Conservation (phyloP, 2,329 filamentous ascomycete genomes). For the Elsinoe arachidis region DNA sequence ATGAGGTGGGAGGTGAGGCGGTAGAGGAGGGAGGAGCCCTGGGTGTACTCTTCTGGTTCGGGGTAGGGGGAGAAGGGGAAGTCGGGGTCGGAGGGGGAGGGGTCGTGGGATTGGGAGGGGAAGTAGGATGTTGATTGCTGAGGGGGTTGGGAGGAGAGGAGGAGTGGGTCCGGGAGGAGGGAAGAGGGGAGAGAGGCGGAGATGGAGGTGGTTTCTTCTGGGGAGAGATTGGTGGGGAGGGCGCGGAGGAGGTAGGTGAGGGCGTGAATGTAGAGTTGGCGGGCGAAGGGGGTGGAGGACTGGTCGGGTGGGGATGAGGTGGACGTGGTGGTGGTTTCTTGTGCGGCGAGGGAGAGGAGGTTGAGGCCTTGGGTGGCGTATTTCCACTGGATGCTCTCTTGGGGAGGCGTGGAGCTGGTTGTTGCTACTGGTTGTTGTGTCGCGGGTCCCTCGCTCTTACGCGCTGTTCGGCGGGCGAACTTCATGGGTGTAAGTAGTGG, state of each 20-base stretch:
- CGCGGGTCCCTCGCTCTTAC: not conserved
- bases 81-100: slow-evolving; percentile 18
- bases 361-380: slow-evolving; percentile 45
- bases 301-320: slow-evolving; percentile 24
- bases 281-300: slow-evolving; percentile 37
- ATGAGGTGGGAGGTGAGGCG: slow-evolving; percentile 49
- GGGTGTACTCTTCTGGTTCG: no score
- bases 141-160: not conserved
- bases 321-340: slow-evolving; percentile 34
- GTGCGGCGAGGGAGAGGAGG: slow-evolving; percentile 38
- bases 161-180: slow-evolving; percentile 21
- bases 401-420: slow-evolving; percentile 12
- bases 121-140: slow-evolving; percentile 15
- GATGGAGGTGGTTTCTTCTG: slow-evolving; percentile 46
- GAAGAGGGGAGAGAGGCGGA: slow-evolving; percentile 42
- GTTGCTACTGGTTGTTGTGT: not conserved
- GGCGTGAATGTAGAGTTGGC: slow-evolving; percentile 56
- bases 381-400: slow-evolving; percentile 41
- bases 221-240: slow-evolving; percentile 49
- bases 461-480: slow-evolving; percentile 3
- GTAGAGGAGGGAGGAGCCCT: slow-evolving; percentile 46
- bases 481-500: slow-evolving; percentile 14
- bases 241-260: slow-evolving; percentile 56
- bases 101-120: slow-evolving; percentile 18
- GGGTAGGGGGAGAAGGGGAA: slow-evolving; percentile 13